A percentile compares a stretch with the other conserved stretches of the same genome.
Conservation (phyloP, 352 stramenopile genomes). For the Phytophthora fragariae region DNA sequence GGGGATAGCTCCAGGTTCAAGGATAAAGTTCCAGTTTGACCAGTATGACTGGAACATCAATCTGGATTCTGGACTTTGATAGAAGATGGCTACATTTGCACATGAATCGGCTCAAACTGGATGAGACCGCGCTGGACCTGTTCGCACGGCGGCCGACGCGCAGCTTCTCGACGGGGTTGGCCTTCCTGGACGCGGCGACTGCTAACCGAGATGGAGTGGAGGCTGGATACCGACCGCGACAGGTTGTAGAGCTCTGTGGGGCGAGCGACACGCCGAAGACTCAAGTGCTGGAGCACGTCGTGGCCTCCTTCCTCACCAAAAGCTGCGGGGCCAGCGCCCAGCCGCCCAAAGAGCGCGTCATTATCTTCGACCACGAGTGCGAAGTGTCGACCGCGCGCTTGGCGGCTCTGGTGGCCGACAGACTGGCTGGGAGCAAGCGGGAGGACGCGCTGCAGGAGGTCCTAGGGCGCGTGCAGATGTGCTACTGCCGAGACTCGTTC, state of each 20-base stretch:
- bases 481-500: conserved; percentile 69
- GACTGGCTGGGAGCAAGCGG: conserved; percentile 14
- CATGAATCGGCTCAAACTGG: conserved; percentile 33
- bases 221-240: conserved; percentile 58
- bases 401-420: conserved; percentile 14
- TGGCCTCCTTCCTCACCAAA: conserved; percentile 67
- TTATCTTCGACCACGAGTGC: conserved; percentile 75
- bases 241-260: conserved; percentile 70
- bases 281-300: conserved; percentile 62
- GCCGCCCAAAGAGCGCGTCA: conserved; percentile 49
- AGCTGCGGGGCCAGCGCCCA: conserved; percentile 28
- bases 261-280: conserved; percentile 45
- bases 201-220: conserved; percentile 18
- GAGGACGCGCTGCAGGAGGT: conserved; percentile 30
- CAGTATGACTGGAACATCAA: background rate
- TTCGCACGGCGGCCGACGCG: conserved; percentile 61
- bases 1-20: background rate
- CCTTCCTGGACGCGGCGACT: conserved; percentile 62
- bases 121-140: conserved; percentile 81
- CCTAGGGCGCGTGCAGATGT: conserved; percentile 51
- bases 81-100: conserved; percentile 25
- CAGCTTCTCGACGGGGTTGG: conserved; percentile 63
- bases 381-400: conserved; percentile 38
- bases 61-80: background rate
- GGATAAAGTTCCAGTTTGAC: background rate